Conservation (phyloP, 257 asterid genomes). For the Penstemon davidsonii region DNA sequence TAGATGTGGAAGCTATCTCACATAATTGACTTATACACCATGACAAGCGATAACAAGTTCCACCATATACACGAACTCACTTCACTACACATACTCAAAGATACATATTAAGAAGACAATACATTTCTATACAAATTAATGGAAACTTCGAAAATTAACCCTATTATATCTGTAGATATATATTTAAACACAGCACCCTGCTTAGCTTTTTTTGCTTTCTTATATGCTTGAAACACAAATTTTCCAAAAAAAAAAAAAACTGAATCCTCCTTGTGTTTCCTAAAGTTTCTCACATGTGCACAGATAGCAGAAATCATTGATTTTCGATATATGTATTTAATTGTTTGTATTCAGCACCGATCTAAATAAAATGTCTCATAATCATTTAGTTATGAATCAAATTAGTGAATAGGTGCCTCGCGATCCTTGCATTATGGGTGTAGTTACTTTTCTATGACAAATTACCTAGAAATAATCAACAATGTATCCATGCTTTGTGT, state of each 20-base stretch:
- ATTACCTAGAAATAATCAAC: neutral
- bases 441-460: neutral
- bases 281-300: constrained; percentile 13
- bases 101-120: constrained; percentile 13
- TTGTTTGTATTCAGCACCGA: neutral
- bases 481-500: neutral
- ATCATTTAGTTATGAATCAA: constrained; percentile 5
- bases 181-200: neutral
- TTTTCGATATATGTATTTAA: neutral
- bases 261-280: neutral
- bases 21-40: constrained; percentile 10
- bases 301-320: constrained; percentile 6
- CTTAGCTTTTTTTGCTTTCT: constrained; percentile 12
- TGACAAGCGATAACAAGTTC: constrained; percentile 21
- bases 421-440: constrained; percentile 9
- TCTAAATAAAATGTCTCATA: neutral
- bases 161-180: neutral
- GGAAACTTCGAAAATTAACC: neutral
- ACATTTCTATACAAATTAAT: constrained; percentile 2
- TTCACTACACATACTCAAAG: neutral
- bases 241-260: constrained; percentile 7
- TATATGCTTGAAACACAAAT: neutral
- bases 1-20: constrained; percentile 5
- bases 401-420: neutral
- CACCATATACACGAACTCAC: neutral